Base-by-base conservation (phyloP, 2,329 filamentous ascomycete species). In the Diaporthe eres region DNA sequence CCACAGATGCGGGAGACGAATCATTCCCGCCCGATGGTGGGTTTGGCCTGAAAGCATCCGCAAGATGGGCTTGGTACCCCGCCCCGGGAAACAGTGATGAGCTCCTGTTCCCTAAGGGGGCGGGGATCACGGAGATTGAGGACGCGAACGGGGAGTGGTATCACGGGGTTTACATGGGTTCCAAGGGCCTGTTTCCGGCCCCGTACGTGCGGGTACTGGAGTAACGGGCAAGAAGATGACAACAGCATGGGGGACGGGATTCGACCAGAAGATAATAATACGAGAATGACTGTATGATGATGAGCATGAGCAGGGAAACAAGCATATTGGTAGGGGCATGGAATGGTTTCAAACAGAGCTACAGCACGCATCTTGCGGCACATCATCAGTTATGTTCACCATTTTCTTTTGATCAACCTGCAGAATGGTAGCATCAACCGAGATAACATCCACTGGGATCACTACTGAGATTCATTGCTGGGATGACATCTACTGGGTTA, bases 131-230 rank as follows among this genome's bases (percentile, higher is more conserved):
- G 9, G 96, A 98, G 85, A 91, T 94, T 51, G 93, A 96, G 82
- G 94, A 97, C 83, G 91, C 97, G 65, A 98, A 98, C 82, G 94
- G 93, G 25, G 95, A 98, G 82, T 98, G 96, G 96, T 95, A 90
- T 81, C 94, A 93, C 85, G 96, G 96, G 0, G 92, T 92, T 39
- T 98, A 98, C 86, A 95, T 95, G 85, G 95, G 95, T 0, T 86
- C 85, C 34, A 92, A 91, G 79, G 96, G 95, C 0, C 80, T 98
- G 78, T 97, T 98, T 81, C 96, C 96, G 6, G 92, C 92, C 9
- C 90, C 91, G 10, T 96, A 96, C 87, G 94, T 95, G 37, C 86
- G 86, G 78, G 81, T 92, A 39, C 77, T 90, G 60, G 79, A 79
- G 42, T 65, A 55, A 75, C 47, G 8, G 22, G 3, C 28, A 10